These are phyloP conservation scores for Phyllosticta capitalensis DNA, from an alignment of 2,329 filamentous ascomycete genomes.

Conservation along the genomic window DNA sequence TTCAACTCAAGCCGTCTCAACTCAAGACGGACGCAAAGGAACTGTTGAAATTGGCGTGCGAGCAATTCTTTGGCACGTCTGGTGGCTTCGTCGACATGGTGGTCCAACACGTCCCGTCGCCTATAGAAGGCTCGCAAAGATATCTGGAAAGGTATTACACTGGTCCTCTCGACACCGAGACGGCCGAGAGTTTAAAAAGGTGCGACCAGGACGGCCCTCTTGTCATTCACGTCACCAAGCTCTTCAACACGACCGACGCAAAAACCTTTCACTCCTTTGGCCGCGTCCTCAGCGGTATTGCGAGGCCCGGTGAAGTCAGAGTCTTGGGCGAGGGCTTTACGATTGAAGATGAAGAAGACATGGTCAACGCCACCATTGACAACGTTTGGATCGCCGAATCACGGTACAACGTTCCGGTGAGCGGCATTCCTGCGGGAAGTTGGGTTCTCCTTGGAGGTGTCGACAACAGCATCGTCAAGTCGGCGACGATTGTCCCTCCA, in stretches of 20 bases:
- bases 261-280: conserved; percentile 84
- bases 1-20: conserved; percentile 82
- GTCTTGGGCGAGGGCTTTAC: conserved; percentile 94
- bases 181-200: conserved; percentile 67
- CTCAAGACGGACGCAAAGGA: conserved; percentile 84
- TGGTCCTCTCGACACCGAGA: conserved; percentile 72
- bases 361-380: conserved; percentile 74
- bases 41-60: conserved; percentile 79
- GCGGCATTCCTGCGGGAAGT: conserved; percentile 88
- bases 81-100: conserved; percentile 95
- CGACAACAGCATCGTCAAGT: conserved; percentile 97
- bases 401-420: conserved; percentile 83
- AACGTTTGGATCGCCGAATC: conserved; percentile 88
- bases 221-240: conserved; percentile 84
- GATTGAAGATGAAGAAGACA: conserved; percentile 94
- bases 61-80: conserved; percentile 88
- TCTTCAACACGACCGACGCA: conserved; percentile 86
- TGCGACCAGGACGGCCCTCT: conserved; percentile 87
- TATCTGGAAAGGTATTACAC: conserved; percentile 85
- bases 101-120: conserved; percentile 79
- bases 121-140: conserved; percentile 63
- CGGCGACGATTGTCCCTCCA: conserved; percentile 76
- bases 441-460: conserved; percentile 86
- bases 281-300: conserved; percentile 85
- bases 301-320: conserved; percentile 70